These are phyloP conservation scores for Salix brachista DNA, from an alignment of 345 rosid species.

Conservation along the genomic window DNA sequence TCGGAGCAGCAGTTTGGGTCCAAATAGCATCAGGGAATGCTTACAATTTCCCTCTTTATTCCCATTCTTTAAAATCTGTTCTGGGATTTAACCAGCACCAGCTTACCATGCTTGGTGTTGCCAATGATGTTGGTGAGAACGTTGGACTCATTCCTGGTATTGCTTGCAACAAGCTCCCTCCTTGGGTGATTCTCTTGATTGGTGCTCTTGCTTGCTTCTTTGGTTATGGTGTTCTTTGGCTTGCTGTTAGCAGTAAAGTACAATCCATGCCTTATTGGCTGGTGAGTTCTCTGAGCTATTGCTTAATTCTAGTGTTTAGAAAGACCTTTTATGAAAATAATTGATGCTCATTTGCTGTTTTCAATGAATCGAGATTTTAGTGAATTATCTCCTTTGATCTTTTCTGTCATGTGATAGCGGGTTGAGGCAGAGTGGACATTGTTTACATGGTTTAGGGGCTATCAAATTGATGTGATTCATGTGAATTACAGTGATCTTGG, in stretches of 20 bases:
- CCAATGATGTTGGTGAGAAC: conserved; percentile 69
- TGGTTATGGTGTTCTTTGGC: conserved; percentile 68
- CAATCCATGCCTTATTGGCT: conserved; percentile 57
- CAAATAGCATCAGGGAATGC: conserved; percentile 63
- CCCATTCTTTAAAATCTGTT: conserved; percentile 65
- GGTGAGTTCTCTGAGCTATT: conserved; percentile 35
- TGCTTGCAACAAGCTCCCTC: conserved; percentile 60
- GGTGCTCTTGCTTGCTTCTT: conserved; percentile 55
- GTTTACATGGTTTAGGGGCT: too few relatives aligned
- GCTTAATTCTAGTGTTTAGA: not conserved
- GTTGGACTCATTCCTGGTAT: conserved; percentile 61
- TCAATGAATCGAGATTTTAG: not conserved
- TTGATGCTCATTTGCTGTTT: not conserved
- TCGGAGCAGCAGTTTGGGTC: conserved; percentile 67
- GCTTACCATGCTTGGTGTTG: conserved; percentile 68
- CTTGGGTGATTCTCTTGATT: conserved; percentile 54
- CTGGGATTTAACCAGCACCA: conserved; percentile 64
- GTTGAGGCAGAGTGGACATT: not conserved
- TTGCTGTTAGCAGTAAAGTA: conserved; percentile 44
- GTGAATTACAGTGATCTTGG: too few relatives aligned
- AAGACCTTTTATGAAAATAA: not conserved
- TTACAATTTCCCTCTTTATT: conserved; percentile 62
- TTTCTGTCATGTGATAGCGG: not conserved
- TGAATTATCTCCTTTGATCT: not conserved
- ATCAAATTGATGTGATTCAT: too few relatives aligned